These are phyloP conservation scores for Arctium minus DNA, from an alignment of 129 eudicot genomes.

Conservation along the genomic window DNA sequence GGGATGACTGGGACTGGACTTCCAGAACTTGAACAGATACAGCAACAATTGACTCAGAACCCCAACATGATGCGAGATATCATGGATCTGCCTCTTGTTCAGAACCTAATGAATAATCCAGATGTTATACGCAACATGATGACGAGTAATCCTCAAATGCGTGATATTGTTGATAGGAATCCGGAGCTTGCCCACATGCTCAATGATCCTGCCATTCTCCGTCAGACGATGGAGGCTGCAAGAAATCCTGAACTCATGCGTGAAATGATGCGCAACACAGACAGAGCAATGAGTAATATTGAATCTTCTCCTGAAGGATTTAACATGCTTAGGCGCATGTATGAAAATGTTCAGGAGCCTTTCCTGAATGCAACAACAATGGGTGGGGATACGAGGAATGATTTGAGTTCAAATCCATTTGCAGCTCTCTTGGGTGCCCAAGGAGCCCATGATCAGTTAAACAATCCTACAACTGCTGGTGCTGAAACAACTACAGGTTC, in stretches of 20 bases:
- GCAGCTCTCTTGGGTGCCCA: conserved; percentile 80
- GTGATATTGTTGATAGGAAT: conserved; percentile 83
- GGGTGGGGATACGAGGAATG: conserved; percentile 52
- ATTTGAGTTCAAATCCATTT: conserved; percentile 66
- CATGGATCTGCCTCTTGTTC: conserved; percentile 63
- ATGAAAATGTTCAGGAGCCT: conserved; percentile 89
- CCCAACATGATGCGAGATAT: conserved; percentile 78
- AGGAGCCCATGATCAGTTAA: conserved; percentile 38
- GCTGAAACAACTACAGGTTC: conserved; percentile 51
- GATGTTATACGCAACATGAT: conserved; percentile 73
- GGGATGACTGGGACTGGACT: conserved; percentile 57
- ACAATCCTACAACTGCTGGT: conserved; percentile 57
- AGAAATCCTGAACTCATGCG: conserved; percentile 86
- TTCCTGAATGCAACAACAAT: conserved; percentile 71
- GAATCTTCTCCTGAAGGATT: conserved; percentile 95
- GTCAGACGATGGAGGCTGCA: conserved; percentile 85
- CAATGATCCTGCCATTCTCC: conserved; percentile 76
- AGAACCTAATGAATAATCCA: conserved; percentile 57
- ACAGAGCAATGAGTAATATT: conserved; percentile 90
- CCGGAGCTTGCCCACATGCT: conserved; percentile 92
- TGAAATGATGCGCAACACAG: conserved; percentile 89
- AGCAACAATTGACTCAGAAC: conserved; percentile 62
- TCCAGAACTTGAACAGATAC: conserved; percentile 66
- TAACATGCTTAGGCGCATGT: conserved; percentile 92
- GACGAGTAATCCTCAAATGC: conserved; percentile 88